Percentiles rank a stretch among this genome's conserved stretches.
These are phyloP conservation scores for Tetradesmus obliquus DNA, from an alignment of 139 green algal genomes.

Conservation along the genomic window DNA sequence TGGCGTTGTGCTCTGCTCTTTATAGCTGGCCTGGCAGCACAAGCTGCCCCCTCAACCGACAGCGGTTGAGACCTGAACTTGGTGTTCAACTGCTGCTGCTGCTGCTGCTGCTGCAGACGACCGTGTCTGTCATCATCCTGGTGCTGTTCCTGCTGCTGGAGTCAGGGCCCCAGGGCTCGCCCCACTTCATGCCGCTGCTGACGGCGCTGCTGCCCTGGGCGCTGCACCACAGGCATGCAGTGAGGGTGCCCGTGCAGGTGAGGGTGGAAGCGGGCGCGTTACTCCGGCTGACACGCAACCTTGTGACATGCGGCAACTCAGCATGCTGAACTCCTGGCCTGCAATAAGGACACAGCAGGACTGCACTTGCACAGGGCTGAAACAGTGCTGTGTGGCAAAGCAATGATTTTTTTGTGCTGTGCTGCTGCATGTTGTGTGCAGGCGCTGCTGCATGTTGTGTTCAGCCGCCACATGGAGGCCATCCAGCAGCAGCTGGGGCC, in stretches of 20 bases:
- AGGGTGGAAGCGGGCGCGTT: background rate
- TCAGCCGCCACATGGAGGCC: conserved; percentile 21
- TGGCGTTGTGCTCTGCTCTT: too few relatives aligned
- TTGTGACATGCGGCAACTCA: too few relatives aligned
- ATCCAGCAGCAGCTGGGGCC: background rate
- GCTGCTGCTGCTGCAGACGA: conserved; percentile 56
- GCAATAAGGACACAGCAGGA: background rate
- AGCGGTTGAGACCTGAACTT: too few relatives aligned
- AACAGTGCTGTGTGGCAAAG: background rate
- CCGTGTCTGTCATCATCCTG: conserved; percentile 56
- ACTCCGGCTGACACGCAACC: too few relatives aligned
- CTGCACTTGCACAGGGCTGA: background rate
- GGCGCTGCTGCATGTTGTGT: conserved; percentile 51
- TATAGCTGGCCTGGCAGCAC: too few relatives aligned
- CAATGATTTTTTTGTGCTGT: background rate
- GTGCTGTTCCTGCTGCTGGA: conserved; percentile 47
- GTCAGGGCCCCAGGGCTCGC: background rate
- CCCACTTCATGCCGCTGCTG: conserved; percentile 54
- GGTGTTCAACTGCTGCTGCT: conserved; percentile 16
- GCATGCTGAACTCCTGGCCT: too few relatives aligned
- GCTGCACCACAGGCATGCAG: conserved; percentile 76
- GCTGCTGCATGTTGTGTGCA: conserved; percentile 11
- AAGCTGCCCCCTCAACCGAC: too few relatives aligned
- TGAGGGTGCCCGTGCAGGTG: conserved; percentile 59
- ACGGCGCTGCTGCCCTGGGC: conserved; percentile 73